A percentile compares a stretch with the other conserved stretches of the same genome.
These are phyloP conservation scores for Ceriops tagal DNA, from an alignment of 345 rosid genomes.

Conservation along the genomic window DNA sequence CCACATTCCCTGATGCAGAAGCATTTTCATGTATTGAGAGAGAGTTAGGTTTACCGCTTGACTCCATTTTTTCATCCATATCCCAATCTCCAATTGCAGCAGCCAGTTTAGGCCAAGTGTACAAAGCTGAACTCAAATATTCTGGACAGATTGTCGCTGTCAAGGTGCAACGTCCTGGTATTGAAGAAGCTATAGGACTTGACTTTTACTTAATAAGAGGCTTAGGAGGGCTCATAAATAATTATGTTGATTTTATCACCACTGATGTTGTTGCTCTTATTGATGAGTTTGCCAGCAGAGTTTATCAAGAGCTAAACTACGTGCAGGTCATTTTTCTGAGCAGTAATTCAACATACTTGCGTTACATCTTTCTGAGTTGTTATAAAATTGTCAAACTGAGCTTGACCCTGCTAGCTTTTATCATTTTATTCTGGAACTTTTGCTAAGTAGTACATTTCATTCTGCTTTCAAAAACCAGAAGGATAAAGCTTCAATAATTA, in stretches of 20 bases:
- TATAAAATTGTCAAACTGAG: not conserved
- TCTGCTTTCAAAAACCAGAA: conserved; percentile 2
- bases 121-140: conserved; percentile 79
- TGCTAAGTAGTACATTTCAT: not conserved
- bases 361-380: not conserved
- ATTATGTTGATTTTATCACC: conserved; percentile 69
- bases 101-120: conserved; percentile 96
- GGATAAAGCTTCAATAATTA: not conserved
- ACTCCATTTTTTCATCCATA: conserved; percentile 60
- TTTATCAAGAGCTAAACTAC: conserved; percentile 90
- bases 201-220: conserved; percentile 91
- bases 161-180: conserved; percentile 91
- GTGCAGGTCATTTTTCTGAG: conserved; percentile 62
- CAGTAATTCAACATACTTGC: not conserved
- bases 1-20: conserved; percentile 92
- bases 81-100: conserved; percentile 92
- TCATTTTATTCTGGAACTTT: not conserved
- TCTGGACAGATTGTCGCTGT: conserved; percentile 85
- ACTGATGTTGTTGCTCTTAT: conserved; percentile 77
- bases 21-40: conserved; percentile 87
- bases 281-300: conserved; percentile 92
- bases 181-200: conserved; percentile 84
- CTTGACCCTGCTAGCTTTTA: conserved; percentile 1
- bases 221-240: conserved; percentile 63
- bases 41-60: conserved; percentile 70